phyloP scores from a whole-genome alignment of 2,329 filamentous ascomycete species.

The Pseudogymnoascus sp. region DNA sequence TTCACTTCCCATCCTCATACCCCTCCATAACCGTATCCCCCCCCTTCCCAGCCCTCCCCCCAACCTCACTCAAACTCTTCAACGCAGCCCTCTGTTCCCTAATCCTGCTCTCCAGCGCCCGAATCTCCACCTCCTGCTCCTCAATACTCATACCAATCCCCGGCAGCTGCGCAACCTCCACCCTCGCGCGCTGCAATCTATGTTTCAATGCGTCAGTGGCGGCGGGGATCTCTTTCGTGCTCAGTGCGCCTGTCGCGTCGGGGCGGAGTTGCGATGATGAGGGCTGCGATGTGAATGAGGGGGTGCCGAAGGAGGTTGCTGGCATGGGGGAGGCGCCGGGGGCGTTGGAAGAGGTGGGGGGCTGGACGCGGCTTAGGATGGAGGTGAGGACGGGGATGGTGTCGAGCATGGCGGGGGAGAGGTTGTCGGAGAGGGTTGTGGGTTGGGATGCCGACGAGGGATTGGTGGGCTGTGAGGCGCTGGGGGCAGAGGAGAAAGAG shows the following conservation, averaged over 20 bases:
- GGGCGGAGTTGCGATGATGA: constrained; percentile 25
- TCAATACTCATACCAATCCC: constrained; percentile 60
- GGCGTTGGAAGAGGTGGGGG: constrained; percentile 34
- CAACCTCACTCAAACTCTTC: constrained; percentile 45
- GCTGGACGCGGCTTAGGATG: constrained; percentile 67
- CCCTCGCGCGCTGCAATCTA: constrained; percentile 72
- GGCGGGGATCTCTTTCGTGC: constrained; percentile 66
- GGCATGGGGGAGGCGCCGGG: constrained; percentile 15
- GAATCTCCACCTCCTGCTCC: constrained; percentile 67
- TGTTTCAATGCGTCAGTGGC: constrained; percentile 75
- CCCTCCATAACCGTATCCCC: constrained; percentile 30
- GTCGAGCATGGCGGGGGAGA: constrained; percentile 78
- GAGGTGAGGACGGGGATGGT: constrained; percentile 73
- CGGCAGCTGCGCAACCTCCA: constrained; percentile 56
- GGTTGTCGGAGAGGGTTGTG: constrained; percentile 46
- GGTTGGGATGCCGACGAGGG: constrained; percentile 29
- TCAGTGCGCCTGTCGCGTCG: constrained; percentile 21
- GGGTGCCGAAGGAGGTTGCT: constrained; percentile 23
- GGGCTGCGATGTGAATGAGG: constrained; percentile 20
- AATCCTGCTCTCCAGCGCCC: constrained; percentile 57
- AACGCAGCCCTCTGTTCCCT: constrained; percentile 54
- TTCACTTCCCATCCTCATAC: constrained; percentile 1
- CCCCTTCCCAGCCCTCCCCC: constrained; percentile 30
- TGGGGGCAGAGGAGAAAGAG: constrained; percentile 8
- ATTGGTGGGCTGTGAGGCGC: constrained; percentile 13